Base-by-base conservation (phyloP, 345 rosid species). In the Lagerstroemia speciosa region DNA sequence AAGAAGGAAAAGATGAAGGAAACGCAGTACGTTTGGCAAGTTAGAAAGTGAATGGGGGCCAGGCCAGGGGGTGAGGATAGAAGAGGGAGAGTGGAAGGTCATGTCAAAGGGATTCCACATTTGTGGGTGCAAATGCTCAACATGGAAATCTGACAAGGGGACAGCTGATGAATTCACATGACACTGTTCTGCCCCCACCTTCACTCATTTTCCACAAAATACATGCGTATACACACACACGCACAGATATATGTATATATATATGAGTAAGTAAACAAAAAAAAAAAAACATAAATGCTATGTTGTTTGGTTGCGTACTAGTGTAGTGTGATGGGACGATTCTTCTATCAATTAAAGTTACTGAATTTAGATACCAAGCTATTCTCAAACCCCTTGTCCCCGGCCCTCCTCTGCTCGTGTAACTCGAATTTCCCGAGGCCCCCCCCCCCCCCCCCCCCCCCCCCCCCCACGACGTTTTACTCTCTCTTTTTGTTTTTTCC, bases 291-390 rank as follows among this genome's bases (percentile, higher is more conserved):
- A n/a, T n/a, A n/a, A n/a, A n/a, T n/a, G n/a, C n/a, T n/a, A 3
- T 69, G 30, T 58, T 20, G 40, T 30, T 22, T 24, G 43, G 55
- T 53, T 24, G 63, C 36, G 45, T n/a, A n/a, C n/a, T n/a, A n/a
- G n/a, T n/a, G n/a, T n/a, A n/a, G n/a, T n/a, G n/a, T 78, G 98
- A 89, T 81, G 93, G 86, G 92, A 87, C 98, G 80, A 83, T 79
- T 87, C 89, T 78, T 34, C 29, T 29, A 37, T 65, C 48, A 65
- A 40, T 65, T 65, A 37, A 41, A 58, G 65, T 79, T 86, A 53
- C 96, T 90, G 43, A 75, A 83, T 63, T 32, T 37, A 77, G 87
- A 43, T 83, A 81, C 50, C 73, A 78, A 81, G 83, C 81, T 80
- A 80, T 58, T 34, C 74, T 16, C 75, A 72, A 73, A 75, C 85